Conservation (phyloP, 176 grass and related monocot genomes). For the Carex cristatella region DNA sequence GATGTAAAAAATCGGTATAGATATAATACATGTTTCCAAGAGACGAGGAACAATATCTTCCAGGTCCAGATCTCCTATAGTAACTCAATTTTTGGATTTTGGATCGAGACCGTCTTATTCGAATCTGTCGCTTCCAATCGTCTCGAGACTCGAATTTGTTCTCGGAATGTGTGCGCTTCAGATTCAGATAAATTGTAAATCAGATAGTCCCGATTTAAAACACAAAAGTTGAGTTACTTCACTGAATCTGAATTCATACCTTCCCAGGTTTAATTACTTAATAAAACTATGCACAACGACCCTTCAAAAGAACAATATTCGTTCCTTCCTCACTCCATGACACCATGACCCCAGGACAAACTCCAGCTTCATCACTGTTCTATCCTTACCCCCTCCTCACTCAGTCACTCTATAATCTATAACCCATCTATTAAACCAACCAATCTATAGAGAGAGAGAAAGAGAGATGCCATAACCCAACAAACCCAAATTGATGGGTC, state of each 20-base stretch:
- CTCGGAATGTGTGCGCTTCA: no score
- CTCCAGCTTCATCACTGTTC: conserved; percentile 5
- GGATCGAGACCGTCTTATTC: no score
- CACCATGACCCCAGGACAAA: not conserved
- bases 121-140: no score
- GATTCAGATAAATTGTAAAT: no score
- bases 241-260: no score
- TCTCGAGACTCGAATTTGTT: no score
- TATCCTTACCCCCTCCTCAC: not conserved
- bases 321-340: not conserved
- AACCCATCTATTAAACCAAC: not conserved
- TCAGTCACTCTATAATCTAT: not conserved
- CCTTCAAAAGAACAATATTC: conserved; percentile 8
- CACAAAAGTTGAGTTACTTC: no score
- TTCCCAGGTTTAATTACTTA: no score
- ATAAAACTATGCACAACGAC: not conserved
- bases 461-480: not conserved
- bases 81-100: no score
- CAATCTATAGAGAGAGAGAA: not conserved
- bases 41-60: not conserved
- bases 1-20: not conserved
- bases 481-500: not conserved
- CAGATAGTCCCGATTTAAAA: no score
- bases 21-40: no score
- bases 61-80: no score